Evolutionary conservation across 2,329 filamentous ascomycete species (phyloP).

Genomic region (Penicillium sp.): DNA sequence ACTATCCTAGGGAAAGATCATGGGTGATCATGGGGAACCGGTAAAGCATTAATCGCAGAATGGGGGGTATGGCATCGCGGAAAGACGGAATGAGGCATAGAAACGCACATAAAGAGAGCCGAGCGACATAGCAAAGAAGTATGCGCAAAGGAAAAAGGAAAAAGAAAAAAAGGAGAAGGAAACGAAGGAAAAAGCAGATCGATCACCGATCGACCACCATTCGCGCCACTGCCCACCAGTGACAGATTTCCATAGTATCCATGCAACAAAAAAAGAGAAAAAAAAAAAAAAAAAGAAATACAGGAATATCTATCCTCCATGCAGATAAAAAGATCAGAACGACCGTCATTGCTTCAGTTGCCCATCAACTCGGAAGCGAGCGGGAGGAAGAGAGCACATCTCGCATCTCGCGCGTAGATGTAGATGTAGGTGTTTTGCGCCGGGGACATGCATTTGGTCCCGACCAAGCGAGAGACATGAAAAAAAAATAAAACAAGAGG

Average conservation of each 20-base stretch:
- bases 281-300: conserved; percentile 12
- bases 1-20: conserved; percentile 8
- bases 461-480: not conserved
- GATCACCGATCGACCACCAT: conserved; percentile 27
- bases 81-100: not conserved
- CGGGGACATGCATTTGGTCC: not conserved
- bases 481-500: not conserved
- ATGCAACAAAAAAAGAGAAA: conserved; percentile 17
- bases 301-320: conserved; percentile 21
- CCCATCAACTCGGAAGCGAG: conserved; percentile 1
- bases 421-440: not conserved
- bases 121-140: conserved; percentile 12
- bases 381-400: not conserved
- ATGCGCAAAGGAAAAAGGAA: conserved; percentile 22
- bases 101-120: conserved; percentile 5
- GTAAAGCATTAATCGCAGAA: conserved; percentile 15
- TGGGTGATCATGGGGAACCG: conserved; percentile 1
- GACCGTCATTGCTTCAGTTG: conserved; percentile 6
- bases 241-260: conserved; percentile 28
- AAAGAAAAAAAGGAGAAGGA: not conserved
- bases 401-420: not conserved
- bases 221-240: conserved; percentile 31
- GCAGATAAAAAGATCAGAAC: conserved; percentile 12
- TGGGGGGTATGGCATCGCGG: conserved; percentile 24
- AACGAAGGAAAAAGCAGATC: conserved; percentile 13